Conservation (phyloP, 2,329 filamentous ascomycete genomes). For the Scytalidium lignicola region DNA sequence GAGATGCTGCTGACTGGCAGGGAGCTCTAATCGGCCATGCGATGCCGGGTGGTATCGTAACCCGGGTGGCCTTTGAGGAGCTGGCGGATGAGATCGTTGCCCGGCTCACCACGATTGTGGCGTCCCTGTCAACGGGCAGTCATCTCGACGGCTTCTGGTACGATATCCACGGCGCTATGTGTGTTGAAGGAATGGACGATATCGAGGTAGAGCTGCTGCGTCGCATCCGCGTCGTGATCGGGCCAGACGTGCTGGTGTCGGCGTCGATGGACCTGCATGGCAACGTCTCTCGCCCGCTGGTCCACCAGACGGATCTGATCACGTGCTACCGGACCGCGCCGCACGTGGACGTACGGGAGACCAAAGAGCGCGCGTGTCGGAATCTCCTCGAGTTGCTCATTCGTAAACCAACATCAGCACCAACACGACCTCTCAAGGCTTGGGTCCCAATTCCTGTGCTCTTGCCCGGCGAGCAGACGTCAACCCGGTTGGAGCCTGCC, state of each 20-base stretch:
- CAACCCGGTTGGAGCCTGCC: constrained; percentile 47
- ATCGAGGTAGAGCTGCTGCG: constrained; percentile 41
- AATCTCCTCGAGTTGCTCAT: constrained; percentile 40
- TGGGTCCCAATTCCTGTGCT: constrained; percentile 48
- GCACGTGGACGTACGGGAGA: constrained; percentile 45
- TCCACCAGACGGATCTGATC: constrained; percentile 44
- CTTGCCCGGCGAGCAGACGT: constrained; percentile 50
- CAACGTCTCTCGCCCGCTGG: constrained; percentile 45
- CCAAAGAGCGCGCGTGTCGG: constrained; percentile 44
- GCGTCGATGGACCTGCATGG: constrained; percentile 53
- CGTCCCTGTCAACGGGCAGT: constrained; percentile 10
- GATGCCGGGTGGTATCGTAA: constrained; percentile 44
- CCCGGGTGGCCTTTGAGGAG: constrained; percentile 39
- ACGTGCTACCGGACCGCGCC: constrained; percentile 45
- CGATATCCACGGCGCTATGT: constrained; percentile 53
- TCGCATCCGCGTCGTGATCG: constrained; percentile 40
- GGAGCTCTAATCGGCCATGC: constrained; percentile 47
- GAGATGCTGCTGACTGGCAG: constrained; percentile 40
- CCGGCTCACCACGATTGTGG: constrained; percentile 34
- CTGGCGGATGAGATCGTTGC: constrained; percentile 36
- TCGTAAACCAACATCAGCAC: constrained; percentile 3
- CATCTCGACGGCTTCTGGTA: constrained; percentile 46
- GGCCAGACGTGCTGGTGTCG: constrained; percentile 41
- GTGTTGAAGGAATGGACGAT: constrained; percentile 44
- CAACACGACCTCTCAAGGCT: constrained; percentile 41